Conservation (phyloP, 139 green algal species). For the Chlorella sp. region DNA sequence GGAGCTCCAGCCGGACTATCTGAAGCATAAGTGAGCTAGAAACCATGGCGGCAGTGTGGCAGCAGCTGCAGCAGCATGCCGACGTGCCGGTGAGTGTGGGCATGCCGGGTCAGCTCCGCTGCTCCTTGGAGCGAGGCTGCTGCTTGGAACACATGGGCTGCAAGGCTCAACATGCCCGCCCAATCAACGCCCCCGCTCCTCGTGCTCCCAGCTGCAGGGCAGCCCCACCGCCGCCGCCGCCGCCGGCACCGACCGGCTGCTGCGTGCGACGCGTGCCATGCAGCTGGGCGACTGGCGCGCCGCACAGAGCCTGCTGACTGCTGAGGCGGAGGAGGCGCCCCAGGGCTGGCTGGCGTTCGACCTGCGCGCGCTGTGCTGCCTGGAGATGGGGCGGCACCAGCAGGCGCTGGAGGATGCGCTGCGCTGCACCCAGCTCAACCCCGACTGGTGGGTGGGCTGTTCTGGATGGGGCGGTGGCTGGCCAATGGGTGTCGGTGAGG, state of each 20-base stretch:
- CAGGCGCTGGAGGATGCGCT: conserved; percentile 40
- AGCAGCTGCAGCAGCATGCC: conserved; percentile 16
- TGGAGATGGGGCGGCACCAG: conserved; percentile 11
- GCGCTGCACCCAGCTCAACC: conserved; percentile 37
- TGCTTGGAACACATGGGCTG: too few relatives aligned
- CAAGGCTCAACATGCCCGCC: too few relatives aligned
- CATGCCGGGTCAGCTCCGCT: too few relatives aligned
- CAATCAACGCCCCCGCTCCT: too few relatives aligned
- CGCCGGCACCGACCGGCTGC: not conserved
- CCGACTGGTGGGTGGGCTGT: conserved; percentile 23
- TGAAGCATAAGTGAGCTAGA: too few relatives aligned
- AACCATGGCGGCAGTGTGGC: not conserved
- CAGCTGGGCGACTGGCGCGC: conserved; percentile 21
- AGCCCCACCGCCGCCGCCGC: not conserved
- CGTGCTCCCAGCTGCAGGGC: too few relatives aligned
- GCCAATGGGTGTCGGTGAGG: not conserved
- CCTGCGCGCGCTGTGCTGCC: conserved; percentile 21
- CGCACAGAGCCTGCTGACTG: not conserved
- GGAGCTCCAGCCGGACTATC: too few relatives aligned
- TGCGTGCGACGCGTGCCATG: conserved; percentile 7
- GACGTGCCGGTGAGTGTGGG: not conserved
- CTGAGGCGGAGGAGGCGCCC: not conserved
- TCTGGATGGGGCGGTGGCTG: not conserved
- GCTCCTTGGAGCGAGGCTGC: too few relatives aligned
- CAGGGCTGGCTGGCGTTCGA: conserved; percentile 3